phyloP scores from a whole-genome alignment of 1,284 basidiomycete species.

The Athelia psychrophila region DNA sequence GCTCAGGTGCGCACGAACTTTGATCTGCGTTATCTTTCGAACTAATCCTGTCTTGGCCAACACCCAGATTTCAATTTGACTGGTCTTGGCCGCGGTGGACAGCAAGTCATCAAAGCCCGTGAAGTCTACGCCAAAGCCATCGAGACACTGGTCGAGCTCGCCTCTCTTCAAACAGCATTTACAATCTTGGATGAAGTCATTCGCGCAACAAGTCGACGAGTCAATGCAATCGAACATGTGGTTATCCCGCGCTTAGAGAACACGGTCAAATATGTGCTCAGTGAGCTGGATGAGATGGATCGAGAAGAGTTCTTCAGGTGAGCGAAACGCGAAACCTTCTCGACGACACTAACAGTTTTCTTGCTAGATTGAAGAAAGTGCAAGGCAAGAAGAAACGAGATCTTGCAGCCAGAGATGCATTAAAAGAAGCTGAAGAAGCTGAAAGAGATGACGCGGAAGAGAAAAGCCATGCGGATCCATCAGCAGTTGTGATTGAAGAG shows the following conservation, averaged over 20 bases:
- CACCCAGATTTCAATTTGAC: constrained; percentile 93
- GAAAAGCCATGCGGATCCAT: no score
- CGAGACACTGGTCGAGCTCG: constrained; percentile 95
- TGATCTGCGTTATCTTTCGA: neutral
- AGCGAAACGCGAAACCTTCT: no score
- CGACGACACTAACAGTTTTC: constrained; percentile 2
- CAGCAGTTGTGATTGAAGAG: constrained; percentile 34
- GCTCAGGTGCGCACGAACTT: constrained; percentile 59
- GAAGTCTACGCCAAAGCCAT: constrained; percentile 98
- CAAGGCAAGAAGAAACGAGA: constrained; percentile 97
- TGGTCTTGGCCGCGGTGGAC: constrained; percentile 96
- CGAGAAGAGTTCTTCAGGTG: constrained; percentile 96
- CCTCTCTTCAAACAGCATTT: constrained; percentile 96
- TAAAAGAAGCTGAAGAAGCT: constrained; percentile 19
- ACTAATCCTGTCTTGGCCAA: constrained; percentile 1
- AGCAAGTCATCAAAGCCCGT: constrained; percentile 91
- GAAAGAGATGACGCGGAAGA: constrained; percentile 22
- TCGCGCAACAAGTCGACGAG: constrained; percentile 94
- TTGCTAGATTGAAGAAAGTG: constrained; percentile 83
- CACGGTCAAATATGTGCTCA: constrained; percentile 96
- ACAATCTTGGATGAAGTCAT: constrained; percentile 99
- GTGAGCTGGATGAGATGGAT: constrained; percentile 96
- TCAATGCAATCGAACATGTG: constrained; percentile 98
- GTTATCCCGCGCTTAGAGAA: constrained; percentile 96
- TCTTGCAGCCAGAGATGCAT: constrained; percentile 46